Conservation (phyloP, 1,284 basidiomycete species). For the Puccinia polysora region DNA sequence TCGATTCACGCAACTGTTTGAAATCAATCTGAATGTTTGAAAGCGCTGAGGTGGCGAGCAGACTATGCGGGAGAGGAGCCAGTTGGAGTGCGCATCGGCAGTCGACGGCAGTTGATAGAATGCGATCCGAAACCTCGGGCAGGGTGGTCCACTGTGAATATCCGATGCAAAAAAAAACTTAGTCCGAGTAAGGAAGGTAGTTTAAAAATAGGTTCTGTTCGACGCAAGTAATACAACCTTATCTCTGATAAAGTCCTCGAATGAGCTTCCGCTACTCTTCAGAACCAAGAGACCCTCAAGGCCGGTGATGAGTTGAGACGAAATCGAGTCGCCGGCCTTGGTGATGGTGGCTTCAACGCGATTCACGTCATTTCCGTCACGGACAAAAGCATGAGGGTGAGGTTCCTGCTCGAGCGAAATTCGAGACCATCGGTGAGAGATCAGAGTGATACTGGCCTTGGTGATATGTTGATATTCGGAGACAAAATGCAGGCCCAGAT, state of each 20-base stretch:
- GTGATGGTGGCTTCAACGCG: conserved; percentile 64
- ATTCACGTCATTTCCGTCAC: conserved; percentile 80
- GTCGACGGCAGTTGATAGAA: conserved; percentile 52
- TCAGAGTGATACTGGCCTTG: conserved; percentile 70
- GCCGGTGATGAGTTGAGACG: conserved; percentile 65
- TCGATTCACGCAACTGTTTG: conserved; percentile 57
- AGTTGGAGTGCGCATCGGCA: conserved; percentile 56
- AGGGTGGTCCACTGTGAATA: conserved; percentile 40
- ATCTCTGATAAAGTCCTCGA: conserved; percentile 75
- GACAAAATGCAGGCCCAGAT: conserved; percentile 77
- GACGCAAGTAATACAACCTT: conserved; percentile 54
- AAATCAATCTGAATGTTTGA: conserved; percentile 50
- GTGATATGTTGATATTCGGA: conserved; percentile 64
- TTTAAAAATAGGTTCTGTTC: not conserved
- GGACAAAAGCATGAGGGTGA: conserved; percentile 76
- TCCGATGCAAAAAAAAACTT: not conserved
- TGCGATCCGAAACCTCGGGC: conserved; percentile 49
- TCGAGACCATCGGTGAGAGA: conserved; percentile 79
- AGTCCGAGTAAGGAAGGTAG: conserved; percentile 6
- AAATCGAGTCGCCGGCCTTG: conserved; percentile 57
- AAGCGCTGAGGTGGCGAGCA: conserved; percentile 51
- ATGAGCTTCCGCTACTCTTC: conserved; percentile 82
- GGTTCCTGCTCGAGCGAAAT: conserved; percentile 61
- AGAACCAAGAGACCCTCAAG: conserved; percentile 77
- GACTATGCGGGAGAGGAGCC: conserved; percentile 60